phyloP scores from a whole-genome alignment of 2,329 filamentous ascomycete species.

The Colletotrichum tropicale region DNA sequence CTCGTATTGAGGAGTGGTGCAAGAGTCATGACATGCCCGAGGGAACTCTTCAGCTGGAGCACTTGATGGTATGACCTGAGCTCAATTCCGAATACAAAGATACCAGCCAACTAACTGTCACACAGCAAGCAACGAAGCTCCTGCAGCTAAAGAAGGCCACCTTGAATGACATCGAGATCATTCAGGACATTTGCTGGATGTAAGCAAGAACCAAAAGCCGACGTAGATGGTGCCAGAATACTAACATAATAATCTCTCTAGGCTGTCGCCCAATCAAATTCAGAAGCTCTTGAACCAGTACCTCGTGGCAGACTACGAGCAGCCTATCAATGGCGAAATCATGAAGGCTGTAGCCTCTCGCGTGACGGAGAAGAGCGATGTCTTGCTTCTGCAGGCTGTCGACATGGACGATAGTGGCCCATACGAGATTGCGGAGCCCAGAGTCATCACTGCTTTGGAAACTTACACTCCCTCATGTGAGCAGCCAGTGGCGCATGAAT shows the following conservation, averaged over 20 bases:
- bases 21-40: conserved; percentile 99
- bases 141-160: conserved; percentile 99
- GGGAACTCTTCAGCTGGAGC: conserved; percentile 94
- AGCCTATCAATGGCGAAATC: conserved; percentile 98
- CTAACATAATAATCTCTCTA: conserved; percentile 35
- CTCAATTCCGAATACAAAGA: background rate
- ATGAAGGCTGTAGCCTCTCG: conserved; percentile 99
- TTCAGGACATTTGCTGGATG: conserved; percentile 99
- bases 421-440: conserved; percentile 96
- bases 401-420: conserved; percentile 99
- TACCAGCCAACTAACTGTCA: conserved; percentile 20
- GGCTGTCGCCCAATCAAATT: conserved; percentile 97
- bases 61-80: conserved; percentile 78
- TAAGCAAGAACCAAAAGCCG: conserved; percentile 52
- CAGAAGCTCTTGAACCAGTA: conserved; percentile 99
- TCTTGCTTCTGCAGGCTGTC: conserved; percentile 89
- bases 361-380: conserved; percentile 98
- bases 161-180: conserved; percentile 98
- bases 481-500: conserved; percentile 32
- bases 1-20: conserved; percentile 98
- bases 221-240: background rate
- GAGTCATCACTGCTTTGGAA: conserved; percentile 93
- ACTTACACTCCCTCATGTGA: conserved; percentile 98
- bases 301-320: conserved; percentile 97
- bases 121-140: conserved; percentile 93